Percentiles rank a stretch among this genome's conserved stretches.
These are phyloP conservation scores for Ceratocystiopsis brevicomis DNA, from an alignment of 2,329 filamentous ascomycete genomes.

Conservation along the genomic window DNA sequence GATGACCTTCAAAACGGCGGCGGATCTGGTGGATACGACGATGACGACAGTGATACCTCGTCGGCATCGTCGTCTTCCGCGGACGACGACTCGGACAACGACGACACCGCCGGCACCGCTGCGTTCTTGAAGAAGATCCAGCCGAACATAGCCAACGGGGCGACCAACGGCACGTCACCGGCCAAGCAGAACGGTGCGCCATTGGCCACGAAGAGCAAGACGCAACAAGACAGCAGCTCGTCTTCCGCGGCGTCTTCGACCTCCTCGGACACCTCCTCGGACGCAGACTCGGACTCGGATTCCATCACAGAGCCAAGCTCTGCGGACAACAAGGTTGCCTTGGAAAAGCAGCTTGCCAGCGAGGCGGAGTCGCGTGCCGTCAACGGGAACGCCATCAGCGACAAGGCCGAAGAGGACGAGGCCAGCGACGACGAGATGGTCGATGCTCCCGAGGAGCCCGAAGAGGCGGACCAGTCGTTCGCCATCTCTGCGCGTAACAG, in stretches of 20 bases:
- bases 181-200: constrained; percentile 7
- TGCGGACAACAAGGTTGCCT: too few relatives aligned
- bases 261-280: too few relatives aligned
- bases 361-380: too few relatives aligned
- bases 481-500: constrained; percentile 6
- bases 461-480: constrained; percentile 20
- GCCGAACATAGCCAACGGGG: not conserved
- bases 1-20: constrained; percentile 3
- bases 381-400: too few relatives aligned
- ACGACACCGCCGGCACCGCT: not conserved
- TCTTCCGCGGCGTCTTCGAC: too few relatives aligned
- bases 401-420: not conserved
- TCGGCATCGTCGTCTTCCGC: constrained; percentile 4
- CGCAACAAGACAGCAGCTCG: constrained; percentile 1
- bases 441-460: constrained; percentile 6
- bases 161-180: constrained; percentile 1
- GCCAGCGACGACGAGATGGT: constrained; percentile 7
- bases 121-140: constrained; percentile 7
- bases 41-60: constrained; percentile 9
- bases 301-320: too few relatives aligned
- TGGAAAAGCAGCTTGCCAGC: too few relatives aligned
- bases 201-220: not conserved
- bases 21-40: not conserved
- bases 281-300: too few relatives aligned
- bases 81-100: constrained; percentile 1